Evolutionary conservation across 768 basidiomycete species (phyloP).

Genomic region (Coprinopsis strossmayeri): DNA sequence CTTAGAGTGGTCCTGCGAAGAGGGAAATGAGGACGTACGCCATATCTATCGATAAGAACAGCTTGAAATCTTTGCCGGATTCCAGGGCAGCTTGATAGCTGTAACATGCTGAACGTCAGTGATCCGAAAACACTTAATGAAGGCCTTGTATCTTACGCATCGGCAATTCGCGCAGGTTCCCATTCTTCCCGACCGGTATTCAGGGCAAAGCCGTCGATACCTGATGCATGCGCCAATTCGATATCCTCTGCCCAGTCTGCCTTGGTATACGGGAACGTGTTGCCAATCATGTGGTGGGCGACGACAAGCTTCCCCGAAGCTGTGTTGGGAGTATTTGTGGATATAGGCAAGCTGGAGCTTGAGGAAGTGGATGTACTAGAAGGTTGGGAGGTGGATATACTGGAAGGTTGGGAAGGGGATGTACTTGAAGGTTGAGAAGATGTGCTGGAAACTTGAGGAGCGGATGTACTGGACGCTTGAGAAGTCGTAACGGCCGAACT

Average conservation of each 20-base stretch:
- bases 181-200: conserved; percentile 63
- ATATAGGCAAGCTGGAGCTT: neutral
- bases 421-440: neutral
- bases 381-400: too few relatives aligned
- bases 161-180: conserved; percentile 54
- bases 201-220: conserved; percentile 66
- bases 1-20: neutral
- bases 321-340: neutral
- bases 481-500: neutral
- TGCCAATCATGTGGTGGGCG: conserved; percentile 61
- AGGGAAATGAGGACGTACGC: conserved; percentile 33
- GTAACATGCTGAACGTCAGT: conserved; percentile 2
- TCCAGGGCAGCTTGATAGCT: conserved; percentile 52
- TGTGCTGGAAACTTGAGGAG: neutral
- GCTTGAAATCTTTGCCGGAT: conserved; percentile 52
- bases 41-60: conserved; percentile 81
- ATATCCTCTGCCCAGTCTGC: conserved; percentile 48
- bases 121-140: neutral
- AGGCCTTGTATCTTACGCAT: conserved; percentile 52
- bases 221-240: conserved; percentile 44
- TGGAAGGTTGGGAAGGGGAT: too few relatives aligned
- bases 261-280: conserved; percentile 54
- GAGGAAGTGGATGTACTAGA: neutral
- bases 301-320: conserved; percentile 41
- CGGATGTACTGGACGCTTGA: neutral